These are phyloP conservation scores for Alternaria consortialis DNA, from an alignment of 2,329 filamentous ascomycete genomes.

Conservation along the genomic window DNA sequence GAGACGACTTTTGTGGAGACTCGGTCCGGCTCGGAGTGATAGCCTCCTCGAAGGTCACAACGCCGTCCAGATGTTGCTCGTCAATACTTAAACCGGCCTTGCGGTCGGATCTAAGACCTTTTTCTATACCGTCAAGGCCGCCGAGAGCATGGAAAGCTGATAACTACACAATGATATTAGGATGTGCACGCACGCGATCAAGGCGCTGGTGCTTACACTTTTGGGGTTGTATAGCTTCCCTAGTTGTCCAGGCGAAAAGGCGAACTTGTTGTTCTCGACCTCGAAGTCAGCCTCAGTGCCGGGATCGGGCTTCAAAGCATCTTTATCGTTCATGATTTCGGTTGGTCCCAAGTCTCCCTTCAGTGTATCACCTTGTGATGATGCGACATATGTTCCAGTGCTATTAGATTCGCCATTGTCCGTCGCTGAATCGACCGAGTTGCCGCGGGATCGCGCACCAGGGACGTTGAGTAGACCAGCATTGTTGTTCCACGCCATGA, in stretches of 20 bases:
- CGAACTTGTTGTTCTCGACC: conserved; percentile 79
- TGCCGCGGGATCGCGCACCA: conserved; percentile 68
- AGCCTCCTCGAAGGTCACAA: conserved; percentile 74
- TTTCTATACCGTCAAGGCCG: conserved; percentile 75
- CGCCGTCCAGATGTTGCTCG: conserved; percentile 70
- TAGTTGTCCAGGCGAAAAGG: conserved; percentile 82
- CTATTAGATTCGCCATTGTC: conserved; percentile 64
- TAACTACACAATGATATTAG: conserved; percentile 5
- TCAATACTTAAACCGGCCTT: conserved; percentile 74
- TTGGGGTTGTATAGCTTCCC: conserved; percentile 85
- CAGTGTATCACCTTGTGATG: conserved; percentile 54
- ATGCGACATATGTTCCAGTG: conserved; percentile 66
- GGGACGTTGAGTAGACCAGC: conserved; percentile 71
- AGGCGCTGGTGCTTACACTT: conserved; percentile 60
- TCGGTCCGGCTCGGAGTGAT: conserved; percentile 41
- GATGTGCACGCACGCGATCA: not conserved
- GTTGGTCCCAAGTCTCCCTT: conserved; percentile 55
- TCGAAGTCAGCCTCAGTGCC: conserved; percentile 74
- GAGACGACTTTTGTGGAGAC: conserved; percentile 28
- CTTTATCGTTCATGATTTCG: conserved; percentile 69
- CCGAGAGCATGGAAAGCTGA: conserved; percentile 77
- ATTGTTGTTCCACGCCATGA: conserved; percentile 62
- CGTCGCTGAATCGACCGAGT: conserved; percentile 70
- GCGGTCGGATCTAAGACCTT: conserved; percentile 73
- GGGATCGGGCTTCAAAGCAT: conserved; percentile 78